Evolutionary conservation across 768 basidiomycete genomes (phyloP).

Genomic region (Strobilomyces confusus): DNA sequence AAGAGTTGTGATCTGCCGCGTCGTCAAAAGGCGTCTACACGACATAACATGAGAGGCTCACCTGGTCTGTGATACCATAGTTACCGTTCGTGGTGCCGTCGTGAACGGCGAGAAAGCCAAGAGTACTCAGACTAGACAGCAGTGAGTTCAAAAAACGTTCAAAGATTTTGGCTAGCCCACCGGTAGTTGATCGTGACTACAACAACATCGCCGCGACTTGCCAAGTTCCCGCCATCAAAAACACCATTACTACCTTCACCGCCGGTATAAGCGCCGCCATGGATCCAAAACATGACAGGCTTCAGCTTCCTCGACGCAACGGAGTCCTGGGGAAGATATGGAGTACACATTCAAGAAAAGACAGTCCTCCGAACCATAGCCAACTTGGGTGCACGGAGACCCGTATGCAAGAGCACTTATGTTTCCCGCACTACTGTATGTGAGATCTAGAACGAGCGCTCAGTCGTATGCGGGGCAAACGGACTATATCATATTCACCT

Average conservation of each 20-base stretch:
- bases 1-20: constrained; percentile 25
- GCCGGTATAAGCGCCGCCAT: constrained; percentile 44
- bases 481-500: too few relatives aligned
- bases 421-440: neutral
- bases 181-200: constrained; percentile 38
- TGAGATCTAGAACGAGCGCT: too few relatives aligned
- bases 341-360: constrained; percentile 46
- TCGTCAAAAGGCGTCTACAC: neutral
- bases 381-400: constrained; percentile 29
- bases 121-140: constrained; percentile 4
- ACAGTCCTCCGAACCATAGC: constrained; percentile 38
- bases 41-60: neutral
- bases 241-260: constrained; percentile 38
- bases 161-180: neutral
- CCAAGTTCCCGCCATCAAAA: constrained; percentile 43
- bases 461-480: too few relatives aligned
- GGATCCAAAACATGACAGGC: constrained; percentile 49
- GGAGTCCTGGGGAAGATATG: constrained; percentile 29
- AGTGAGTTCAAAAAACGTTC: neutral
- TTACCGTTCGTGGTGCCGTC: constrained; percentile 10
- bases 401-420: neutral
- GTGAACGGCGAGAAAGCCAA: constrained; percentile 8
- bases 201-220: constrained; percentile 41
- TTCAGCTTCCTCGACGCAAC: constrained; percentile 22
- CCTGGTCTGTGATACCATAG: constrained; percentile 13